These are phyloP conservation scores for Cytidiella melzeri DNA, from an alignment of 768 basidiomycete species.

Conservation along the genomic window DNA sequence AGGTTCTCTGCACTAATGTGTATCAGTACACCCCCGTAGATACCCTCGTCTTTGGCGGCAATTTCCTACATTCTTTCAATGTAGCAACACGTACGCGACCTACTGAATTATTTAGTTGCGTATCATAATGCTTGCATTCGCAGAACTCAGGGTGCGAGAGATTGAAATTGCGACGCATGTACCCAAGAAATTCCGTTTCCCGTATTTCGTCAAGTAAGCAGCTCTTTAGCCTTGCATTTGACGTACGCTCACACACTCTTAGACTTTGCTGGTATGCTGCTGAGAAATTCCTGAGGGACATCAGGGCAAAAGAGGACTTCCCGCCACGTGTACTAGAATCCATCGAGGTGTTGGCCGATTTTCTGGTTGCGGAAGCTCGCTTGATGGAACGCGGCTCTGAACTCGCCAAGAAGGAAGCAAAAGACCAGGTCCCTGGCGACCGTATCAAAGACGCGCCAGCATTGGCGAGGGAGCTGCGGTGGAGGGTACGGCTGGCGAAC, in stretches of 20 bases:
- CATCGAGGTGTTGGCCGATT: conserved; percentile 63
- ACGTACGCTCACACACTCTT: background rate
- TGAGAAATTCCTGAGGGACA: conserved; percentile 69
- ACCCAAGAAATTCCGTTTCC: conserved; percentile 50
- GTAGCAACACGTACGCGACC: conserved; percentile 68
- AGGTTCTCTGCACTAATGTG: background rate
- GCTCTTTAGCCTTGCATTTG: background rate
- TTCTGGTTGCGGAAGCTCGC: conserved; percentile 73
- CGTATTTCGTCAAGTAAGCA: conserved; percentile 20
- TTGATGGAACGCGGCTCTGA: conserved; percentile 68
- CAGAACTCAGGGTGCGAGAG: conserved; percentile 83
- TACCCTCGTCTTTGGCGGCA: conserved; percentile 94
- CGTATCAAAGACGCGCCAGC: conserved; percentile 78
- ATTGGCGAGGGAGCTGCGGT: conserved; percentile 77
- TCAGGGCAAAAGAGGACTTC: conserved; percentile 52
- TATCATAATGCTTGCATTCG: conserved; percentile 4
- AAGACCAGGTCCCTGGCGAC: conserved; percentile 77
- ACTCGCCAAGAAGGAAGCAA: conserved; percentile 65
- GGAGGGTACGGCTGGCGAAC: conserved; percentile 63
- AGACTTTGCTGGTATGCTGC: conserved; percentile 91
- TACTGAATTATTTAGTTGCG: background rate
- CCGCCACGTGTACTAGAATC: conserved; percentile 62
- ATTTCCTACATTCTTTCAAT: conserved; percentile 93
- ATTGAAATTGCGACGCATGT: conserved; percentile 93
- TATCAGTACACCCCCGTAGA: conserved; percentile 83